Evolutionary conservation across 192 early-diverging fungal species (phyloP), one percentile per base, ranked within the genome.

Genomic region (Ramicandelaber brevisporus): DNA sequence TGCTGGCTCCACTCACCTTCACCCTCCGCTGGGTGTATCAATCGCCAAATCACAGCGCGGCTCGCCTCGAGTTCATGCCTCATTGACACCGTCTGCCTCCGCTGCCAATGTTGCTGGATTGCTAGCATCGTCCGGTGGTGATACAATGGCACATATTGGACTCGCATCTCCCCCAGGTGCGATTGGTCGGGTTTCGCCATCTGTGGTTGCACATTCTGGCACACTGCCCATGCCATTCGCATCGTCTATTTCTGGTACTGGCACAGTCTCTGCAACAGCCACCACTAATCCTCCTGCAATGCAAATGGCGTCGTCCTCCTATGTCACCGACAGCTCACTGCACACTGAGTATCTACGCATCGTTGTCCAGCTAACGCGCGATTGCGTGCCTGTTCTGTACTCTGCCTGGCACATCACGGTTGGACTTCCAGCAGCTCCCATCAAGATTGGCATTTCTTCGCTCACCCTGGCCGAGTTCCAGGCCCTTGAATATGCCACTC

Each of bases 311-410:
- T 63, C 10, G 53, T 49, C n/a, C 12, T 81, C 80, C 1, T 70
- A 81, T 12, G 70, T 86, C 29, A 83, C 79, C 5, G 75, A 78
- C 0, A 78, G 75, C 1, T 84, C 79, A 0, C 53, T 98, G n/a
- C 80, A 82, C 0, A 72, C 87, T 20, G 81, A 92, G 41, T 86
- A 95, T 43, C 50, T 98, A 4, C 74, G 76, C 31, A 49, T 90
- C 3, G 71, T 76, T 17, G 76, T 95, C 14, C 89, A 95, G 37
- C 49, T 90, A 10, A 92, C 89, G 3, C 54, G 64, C 26, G 87
- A 98, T 41, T 53, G 65, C 11, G 59, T 86, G 0, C 80, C 88
- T 0, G 84, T 95, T 11, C 70, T 95, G 3, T 84, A 66, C 50
- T 52, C 75, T 5, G 44, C 67, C 35, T 23, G 39, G 27, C 41